phyloP scores from a whole-genome alignment of 768 basidiomycete genomes.

The Tylopilus rubrobrunneus region DNA sequence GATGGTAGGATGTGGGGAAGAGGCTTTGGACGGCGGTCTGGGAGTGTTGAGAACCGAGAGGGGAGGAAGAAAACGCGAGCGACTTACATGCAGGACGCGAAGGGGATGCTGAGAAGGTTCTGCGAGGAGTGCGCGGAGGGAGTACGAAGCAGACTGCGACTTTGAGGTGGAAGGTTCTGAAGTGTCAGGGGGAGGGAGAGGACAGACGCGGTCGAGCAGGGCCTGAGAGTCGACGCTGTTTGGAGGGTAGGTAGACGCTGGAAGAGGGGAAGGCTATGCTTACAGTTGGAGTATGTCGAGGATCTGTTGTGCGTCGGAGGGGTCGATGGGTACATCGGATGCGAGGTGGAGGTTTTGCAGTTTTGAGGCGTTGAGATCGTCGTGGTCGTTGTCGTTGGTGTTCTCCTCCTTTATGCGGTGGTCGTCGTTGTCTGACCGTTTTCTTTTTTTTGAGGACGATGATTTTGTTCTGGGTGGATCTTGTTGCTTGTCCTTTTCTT shows the following conservation, averaged over 20 bases:
- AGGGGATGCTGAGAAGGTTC: conserved; percentile 53
- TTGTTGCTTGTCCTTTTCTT: conserved; percentile 24
- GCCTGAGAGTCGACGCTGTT: conserved; percentile 67
- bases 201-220: conserved; percentile 76
- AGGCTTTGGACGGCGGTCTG: conserved; percentile 66
- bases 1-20: conserved; percentile 62
- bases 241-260: conserved; percentile 1
- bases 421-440: conserved; percentile 51
- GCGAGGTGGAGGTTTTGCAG: conserved; percentile 32
- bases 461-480: conserved; percentile 29
- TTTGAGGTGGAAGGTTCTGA: conserved; percentile 40
- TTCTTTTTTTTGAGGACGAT: conserved; percentile 57
- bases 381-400: conserved; percentile 8
- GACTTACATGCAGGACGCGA: conserved; percentile 52
- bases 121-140: conserved; percentile 55
- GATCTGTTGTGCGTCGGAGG: conserved; percentile 47
- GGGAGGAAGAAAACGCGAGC: conserved; percentile 11
- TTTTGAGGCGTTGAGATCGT: conserved; percentile 17
- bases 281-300: conserved; percentile 59
- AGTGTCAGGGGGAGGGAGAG: conserved; percentile 37
- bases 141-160: conserved; percentile 33
- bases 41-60: background rate
- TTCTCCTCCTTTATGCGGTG: conserved; percentile 40
- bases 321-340: conserved; percentile 46
- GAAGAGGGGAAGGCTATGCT: conserved; percentile 12